phyloP scores from a whole-genome alignment of 129 eudicot species.

The sunflower (Helianthus annuus) region HanXRQr2.0-SUNRISE NC_035449.2:54676489-54676988 shows the following conservation, averaged over 20 bases:
- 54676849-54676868: slow-evolving; percentile 57
- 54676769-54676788: slow-evolving; percentile 55
- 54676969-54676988: no score
- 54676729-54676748: slow-evolving; percentile 64
- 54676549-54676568: no score
- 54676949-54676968: no score
- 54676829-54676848: slow-evolving; percentile 55
- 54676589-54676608: no score
- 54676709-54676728: slow-evolving; percentile 71
- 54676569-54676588: no score
- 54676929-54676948: slow-evolving; percentile 23
- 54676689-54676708: slow-evolving; percentile 77
- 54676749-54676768: slow-evolving; percentile 79
- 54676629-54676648: no score
- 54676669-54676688: slow-evolving; percentile 60
- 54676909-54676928: slow-evolving; percentile 74
- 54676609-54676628: no score
- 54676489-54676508: no score
- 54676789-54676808: slow-evolving; percentile 65
- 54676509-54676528: no score
- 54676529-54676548: no score
- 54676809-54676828: slow-evolving; percentile 73
- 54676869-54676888: slow-evolving; percentile 73
- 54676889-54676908: slow-evolving; percentile 54
- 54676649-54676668: slow-evolving; percentile 56